Evolutionary conservation across 2,329 filamentous ascomycete species (phyloP), one percentile per base, ranked within the genome.

Genomic region (Fusarium hainanense): DNA sequence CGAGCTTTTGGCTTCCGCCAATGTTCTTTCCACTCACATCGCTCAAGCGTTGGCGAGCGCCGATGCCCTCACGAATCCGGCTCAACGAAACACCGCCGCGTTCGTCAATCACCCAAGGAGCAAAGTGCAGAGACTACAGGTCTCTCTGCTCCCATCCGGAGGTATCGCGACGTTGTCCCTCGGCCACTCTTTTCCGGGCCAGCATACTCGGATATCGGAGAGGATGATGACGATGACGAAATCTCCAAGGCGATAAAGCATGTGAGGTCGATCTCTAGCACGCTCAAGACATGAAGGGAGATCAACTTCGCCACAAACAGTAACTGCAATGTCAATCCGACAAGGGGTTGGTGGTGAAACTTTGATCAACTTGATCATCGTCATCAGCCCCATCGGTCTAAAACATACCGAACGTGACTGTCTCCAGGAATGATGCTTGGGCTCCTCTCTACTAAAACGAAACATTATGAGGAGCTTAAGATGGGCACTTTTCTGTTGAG

Each of bases 1-100:
- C 84, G 87, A 37, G 81, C 84, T 54, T 88, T 88, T 72, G 87
- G 87, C n/a, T 89, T 88, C 75, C 82, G 87, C 25, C 85, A 87
- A 76, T 89, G 87, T 75, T 87, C 86, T 14, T 89, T 89, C 71
- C 87, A 89, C 75, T 87, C 84, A 40, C 87, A 89, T 72, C 82
- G 87, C 21, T 82, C 85, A 7, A 77, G 80, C 10, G 85, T 88
- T 34, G 87, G 86, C 21, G 83, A 89, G 76, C 82, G 82, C 7
- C 78, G 77, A n/a, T 89, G 87, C 63, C 86, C 86, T 16, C 83
- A 88, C 69, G 74, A 74, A 13, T 66, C 60, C 32, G 41, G 62
- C 27, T 63, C 64, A 32, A 56, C 62, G 42, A 73, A 60, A 60
- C 66, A 63, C 27, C 69, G 59, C 52, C 68, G 59, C 18, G 44